Evolutionary conservation across 805 yeast species (phyloP), one percentile per base, ranked within the genome.

Genomic region (Metschnikowia similis): DNA sequence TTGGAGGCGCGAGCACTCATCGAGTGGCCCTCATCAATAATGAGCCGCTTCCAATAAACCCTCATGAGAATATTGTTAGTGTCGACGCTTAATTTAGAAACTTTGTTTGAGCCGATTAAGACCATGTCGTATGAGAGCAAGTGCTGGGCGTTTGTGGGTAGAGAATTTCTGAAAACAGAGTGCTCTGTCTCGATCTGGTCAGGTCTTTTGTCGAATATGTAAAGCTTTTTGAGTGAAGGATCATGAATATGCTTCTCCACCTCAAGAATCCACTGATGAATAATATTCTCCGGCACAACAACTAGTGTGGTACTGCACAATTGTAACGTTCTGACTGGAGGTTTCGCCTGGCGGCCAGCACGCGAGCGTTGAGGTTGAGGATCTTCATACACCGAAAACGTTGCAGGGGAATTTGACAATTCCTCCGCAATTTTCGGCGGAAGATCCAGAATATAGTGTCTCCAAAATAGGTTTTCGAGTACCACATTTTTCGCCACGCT

Each of bases 21-120:
- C 28, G 83, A 75, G 61, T 85, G 90, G 0, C 90, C 90, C 62
- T 85, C 91, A 62, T 85, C 91, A n/a, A 85, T 80, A 14, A 85
- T 82, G 30, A 85, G 66, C 21, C 90, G 60, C 59, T 85, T 85
- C 89, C 90, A 85, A 55, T 76, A 80, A 0, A 84, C 63, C 10
- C 62, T 57, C 35, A 65, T 61, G 9, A 85, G 58, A 2, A 49
- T 41, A 27, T 49, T 48, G 1, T 47, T 1, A 75, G 66, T 3
- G 72, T 71, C 4, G 66, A 64, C 4, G 39, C 45, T 2, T 45
- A 52, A 9, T 46, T 61, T 63, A 0, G 81, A 66, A 56, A 83
- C 75, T 6, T 74, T 65, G 0, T 79, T 71, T 11, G 68, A 64
- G 0, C 87, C 70, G 41, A 84, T 66, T 14, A 85, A 49, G 0